Evolutionary conservation across 1,284 basidiomycete species (phyloP).

Genomic region (Ustilago xerochloae): DNA sequence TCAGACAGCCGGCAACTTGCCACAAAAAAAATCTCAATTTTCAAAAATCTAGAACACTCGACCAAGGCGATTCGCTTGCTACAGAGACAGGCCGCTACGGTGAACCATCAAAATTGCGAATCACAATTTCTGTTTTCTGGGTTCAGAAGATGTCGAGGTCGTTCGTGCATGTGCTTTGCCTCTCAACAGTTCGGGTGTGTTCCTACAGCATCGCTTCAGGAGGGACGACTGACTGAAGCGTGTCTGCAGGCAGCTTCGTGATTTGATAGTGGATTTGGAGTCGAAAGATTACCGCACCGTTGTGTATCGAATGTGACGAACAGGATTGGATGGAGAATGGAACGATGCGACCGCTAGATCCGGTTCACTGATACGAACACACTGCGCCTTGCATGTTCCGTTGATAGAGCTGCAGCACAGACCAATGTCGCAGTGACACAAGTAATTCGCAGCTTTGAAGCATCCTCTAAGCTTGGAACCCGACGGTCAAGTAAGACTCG

Average conservation of each 20-base stretch:
- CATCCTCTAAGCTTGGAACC: neutral
- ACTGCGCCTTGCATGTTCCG: neutral
- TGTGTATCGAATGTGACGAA: neutral
- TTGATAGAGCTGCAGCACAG: neutral
- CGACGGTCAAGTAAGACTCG: conserved; percentile 10
- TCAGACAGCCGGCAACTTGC: neutral
- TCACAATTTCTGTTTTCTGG: conserved; percentile 7
- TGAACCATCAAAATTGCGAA: neutral
- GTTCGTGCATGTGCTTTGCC: neutral
- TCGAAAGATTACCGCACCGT: neutral
- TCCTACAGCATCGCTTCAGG: too few relatives aligned
- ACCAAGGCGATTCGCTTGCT: conserved; percentile 5
- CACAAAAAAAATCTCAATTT: conserved; percentile 17
- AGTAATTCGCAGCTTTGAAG: neutral
- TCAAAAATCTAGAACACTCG: too few relatives aligned
- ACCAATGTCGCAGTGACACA: neutral
- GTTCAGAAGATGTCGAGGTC: neutral
- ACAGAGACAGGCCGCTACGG: neutral
- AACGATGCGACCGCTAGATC: too few relatives aligned
- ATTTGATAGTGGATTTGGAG: neutral
- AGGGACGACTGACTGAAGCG: neutral
- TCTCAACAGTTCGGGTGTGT: too few relatives aligned
- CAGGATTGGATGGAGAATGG: neutral
- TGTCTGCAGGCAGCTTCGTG: neutral
- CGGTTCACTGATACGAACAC: neutral